Percentiles rank a stretch among this genome's conserved stretches.
Evolutionary conservation across 163 green algal species (phyloP).

Genomic region (Volvox carteri): DNA sequence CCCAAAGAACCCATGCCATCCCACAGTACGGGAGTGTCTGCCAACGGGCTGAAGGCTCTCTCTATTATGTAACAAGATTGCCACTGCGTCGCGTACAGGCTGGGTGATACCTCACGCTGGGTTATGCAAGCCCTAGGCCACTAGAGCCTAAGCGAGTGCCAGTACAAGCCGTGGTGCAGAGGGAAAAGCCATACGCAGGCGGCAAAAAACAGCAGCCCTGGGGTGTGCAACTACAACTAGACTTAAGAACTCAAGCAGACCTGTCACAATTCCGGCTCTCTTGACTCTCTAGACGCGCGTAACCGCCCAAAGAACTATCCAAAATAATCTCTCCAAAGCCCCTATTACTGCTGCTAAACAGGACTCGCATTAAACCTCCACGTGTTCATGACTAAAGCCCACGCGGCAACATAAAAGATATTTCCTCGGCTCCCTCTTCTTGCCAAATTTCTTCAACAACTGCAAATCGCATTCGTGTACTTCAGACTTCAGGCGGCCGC

Average conservation of each 20-base stretch:
- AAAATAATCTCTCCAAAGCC: neutral
- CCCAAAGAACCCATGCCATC: too few relatives aligned
- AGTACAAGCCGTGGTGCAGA: too few relatives aligned
- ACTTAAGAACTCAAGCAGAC: neutral
- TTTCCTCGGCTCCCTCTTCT: neutral
- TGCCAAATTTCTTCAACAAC: conserved; percentile 6
- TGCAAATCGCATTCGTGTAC: neutral
- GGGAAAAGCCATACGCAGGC: neutral
- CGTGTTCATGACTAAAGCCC: neutral
- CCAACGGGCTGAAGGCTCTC: too few relatives aligned
- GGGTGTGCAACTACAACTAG: neutral
- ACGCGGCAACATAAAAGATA: conserved; percentile 21
- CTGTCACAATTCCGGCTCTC: neutral
- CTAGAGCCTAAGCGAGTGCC: too few relatives aligned
- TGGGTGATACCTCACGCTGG: too few relatives aligned
- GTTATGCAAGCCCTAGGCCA: too few relatives aligned
- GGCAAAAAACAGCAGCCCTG: neutral
- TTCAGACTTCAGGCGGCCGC: too few relatives aligned
- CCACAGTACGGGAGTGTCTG: too few relatives aligned
- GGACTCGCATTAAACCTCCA: neutral
- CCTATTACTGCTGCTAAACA: neutral
- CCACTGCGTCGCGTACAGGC: too few relatives aligned
- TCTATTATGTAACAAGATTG: too few relatives aligned
- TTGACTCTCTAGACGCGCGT: neutral
- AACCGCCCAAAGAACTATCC: neutral